Conservation (phyloP, 2,329 filamentous ascomycete genomes). For the Trichophyton verrucosum region DNA sequence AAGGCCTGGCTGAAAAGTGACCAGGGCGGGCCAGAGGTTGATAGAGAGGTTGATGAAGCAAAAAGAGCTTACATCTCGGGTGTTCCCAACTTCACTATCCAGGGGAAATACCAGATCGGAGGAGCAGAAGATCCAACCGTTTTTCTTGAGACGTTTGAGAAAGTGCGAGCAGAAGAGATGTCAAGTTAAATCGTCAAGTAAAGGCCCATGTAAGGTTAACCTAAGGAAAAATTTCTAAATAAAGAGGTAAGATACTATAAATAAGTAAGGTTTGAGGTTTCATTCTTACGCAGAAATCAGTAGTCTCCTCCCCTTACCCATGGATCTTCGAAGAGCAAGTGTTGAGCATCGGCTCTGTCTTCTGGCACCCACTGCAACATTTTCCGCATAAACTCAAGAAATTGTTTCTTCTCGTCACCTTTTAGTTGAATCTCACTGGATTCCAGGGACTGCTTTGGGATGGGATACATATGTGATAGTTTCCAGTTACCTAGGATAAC, state of each 20-base stretch:
- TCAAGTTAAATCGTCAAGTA: not conserved
- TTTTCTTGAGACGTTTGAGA: slow-evolving; percentile 55
- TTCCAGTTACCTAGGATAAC: slow-evolving; percentile 5
- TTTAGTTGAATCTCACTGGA: not conserved
- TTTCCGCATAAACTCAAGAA: slow-evolving; percentile 19
- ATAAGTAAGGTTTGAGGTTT: too few relatives aligned
- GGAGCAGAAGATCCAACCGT: slow-evolving; percentile 59
- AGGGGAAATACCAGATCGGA: slow-evolving; percentile 52
- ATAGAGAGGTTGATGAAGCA: slow-evolving; percentile 43
- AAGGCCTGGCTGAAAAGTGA: slow-evolving; percentile 43
- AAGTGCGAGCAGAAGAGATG: slow-evolving; percentile 38
- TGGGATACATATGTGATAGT: slow-evolving; percentile 8
- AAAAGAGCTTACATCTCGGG: slow-evolving; percentile 47
- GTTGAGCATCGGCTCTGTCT: slow-evolving; percentile 20
- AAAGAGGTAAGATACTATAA: too few relatives aligned
- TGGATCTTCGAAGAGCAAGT: slow-evolving; percentile 15
- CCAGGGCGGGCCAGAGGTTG: slow-evolving; percentile 46
- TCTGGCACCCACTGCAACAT: slow-evolving; percentile 26
- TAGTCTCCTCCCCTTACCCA: not conserved
- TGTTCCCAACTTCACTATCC: slow-evolving; percentile 65
- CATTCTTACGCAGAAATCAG: not conserved
- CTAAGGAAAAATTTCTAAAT: not conserved
- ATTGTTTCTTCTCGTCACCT: slow-evolving; percentile 22
- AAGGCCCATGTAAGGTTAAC: too few relatives aligned
- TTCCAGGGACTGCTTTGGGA: slow-evolving; percentile 6